These are phyloP conservation scores for Fusarium hainanense DNA, from an alignment of 2,329 filamentous ascomycete species.

Conservation along the genomic window DNA sequence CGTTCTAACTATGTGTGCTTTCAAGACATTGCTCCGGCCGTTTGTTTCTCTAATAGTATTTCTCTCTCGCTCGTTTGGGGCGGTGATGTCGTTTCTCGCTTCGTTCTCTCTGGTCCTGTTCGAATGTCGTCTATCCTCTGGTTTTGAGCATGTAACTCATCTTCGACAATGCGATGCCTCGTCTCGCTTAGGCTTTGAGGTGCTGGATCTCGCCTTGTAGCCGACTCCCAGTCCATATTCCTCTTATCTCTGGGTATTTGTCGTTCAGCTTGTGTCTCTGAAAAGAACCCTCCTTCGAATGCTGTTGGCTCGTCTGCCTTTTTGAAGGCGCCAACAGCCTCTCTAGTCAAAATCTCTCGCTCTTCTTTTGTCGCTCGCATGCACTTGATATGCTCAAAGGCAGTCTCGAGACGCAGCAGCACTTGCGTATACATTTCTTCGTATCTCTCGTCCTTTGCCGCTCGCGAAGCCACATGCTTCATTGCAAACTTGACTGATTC, in stretches of 20 bases:
- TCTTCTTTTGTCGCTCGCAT: constrained; percentile 37
- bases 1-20: constrained; percentile 8
- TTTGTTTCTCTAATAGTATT: constrained; percentile 34
- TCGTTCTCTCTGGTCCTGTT: constrained; percentile 11
- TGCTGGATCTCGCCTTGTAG: constrained; percentile 9
- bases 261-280: constrained; percentile 12
- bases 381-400: constrained; percentile 41
- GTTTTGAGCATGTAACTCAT: not conserved
- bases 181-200: not conserved
- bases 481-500: constrained; percentile 54
- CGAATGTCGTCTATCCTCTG: constrained; percentile 1
- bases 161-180: constrained; percentile 15
- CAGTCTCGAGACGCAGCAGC: constrained; percentile 36
- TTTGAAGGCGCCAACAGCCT: constrained; percentile 38
- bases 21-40: constrained; percentile 39
- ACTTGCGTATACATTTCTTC: constrained; percentile 41
- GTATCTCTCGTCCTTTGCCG: constrained; percentile 11
- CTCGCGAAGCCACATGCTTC: constrained; percentile 48
- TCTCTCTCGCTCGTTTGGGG: constrained; percentile 25
- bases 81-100: constrained; percentile 14
- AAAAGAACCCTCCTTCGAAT: constrained; percentile 24
- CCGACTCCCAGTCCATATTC: constrained; percentile 15
- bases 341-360: constrained; percentile 28
- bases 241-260: constrained; percentile 21
- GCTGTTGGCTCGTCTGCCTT: constrained; percentile 21